phyloP scores from a whole-genome alignment of 2,329 filamentous ascomycete genomes.

The Hymenoscyphus occultus region DNA sequence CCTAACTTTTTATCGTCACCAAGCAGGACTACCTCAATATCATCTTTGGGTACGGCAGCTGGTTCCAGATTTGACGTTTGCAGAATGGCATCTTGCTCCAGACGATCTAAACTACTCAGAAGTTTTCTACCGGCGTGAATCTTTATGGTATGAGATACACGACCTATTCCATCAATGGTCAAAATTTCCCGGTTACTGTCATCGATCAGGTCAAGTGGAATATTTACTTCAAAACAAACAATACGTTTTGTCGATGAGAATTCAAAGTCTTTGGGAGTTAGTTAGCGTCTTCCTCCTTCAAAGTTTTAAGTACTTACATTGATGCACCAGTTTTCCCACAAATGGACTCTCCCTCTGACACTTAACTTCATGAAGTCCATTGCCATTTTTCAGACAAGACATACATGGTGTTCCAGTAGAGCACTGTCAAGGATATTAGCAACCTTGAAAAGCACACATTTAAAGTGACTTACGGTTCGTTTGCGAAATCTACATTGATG shows the following conservation, averaged over 20 bases:
- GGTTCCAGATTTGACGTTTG: conserved; percentile 11
- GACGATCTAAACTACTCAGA: conserved; percentile 15
- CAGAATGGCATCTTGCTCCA: conserved; percentile 16
- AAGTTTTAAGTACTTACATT: conserved; percentile 18
- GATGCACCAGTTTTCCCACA: conserved; percentile 23
- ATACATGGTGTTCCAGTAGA: conserved; percentile 29
- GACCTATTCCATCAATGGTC: conserved; percentile 27
- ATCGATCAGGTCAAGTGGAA: neutral
- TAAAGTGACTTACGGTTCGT: conserved; percentile 24
- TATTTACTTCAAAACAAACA: conserved; percentile 22
- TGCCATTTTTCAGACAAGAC: conserved; percentile 28
- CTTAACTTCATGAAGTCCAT: conserved; percentile 27
- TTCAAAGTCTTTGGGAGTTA: conserved; percentile 22
- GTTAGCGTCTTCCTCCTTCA: neutral
- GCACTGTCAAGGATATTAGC: conserved; percentile 17
- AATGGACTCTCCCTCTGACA: conserved; percentile 30
- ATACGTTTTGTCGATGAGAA: conserved; percentile 26
- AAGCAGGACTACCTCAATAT: conserved; percentile 19
- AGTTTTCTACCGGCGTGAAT: conserved; percentile 17
- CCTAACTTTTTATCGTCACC: conserved; percentile 18
- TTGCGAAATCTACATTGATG: conserved; percentile 33
- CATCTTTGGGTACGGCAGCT: neutral
- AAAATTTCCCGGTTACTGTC: conserved; percentile 13
- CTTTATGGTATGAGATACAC: conserved; percentile 21
- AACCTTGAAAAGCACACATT: neutral